Conservation (phyloP, 176 grass and related monocot species). For the Phoenix roebelenii region DNA sequence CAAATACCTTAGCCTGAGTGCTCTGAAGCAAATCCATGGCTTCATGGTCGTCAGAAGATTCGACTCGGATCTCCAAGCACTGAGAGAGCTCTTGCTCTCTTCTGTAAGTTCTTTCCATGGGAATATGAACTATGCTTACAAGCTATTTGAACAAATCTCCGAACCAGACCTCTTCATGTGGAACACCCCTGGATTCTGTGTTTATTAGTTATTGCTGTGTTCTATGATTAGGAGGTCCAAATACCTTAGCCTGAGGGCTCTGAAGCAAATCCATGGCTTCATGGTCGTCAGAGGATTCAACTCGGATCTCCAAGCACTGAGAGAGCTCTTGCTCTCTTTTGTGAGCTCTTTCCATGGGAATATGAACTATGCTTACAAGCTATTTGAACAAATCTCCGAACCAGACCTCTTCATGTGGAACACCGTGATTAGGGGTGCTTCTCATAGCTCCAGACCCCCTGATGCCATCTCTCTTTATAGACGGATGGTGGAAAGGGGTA, state of each 20-base stretch:
- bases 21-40: slow-evolving; percentile 29
- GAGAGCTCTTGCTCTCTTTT: slow-evolving; percentile 20
- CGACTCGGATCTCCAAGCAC: slow-evolving; percentile 1
- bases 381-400: slow-evolving; percentile 33
- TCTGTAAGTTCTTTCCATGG: slow-evolving; percentile 10
- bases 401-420: slow-evolving; percentile 49
- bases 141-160: slow-evolving; percentile 34
- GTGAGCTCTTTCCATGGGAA: slow-evolving; percentile 9
- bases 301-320: slow-evolving; percentile 7
- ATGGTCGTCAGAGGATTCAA: slow-evolving; percentile 24
- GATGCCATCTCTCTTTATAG: slow-evolving; percentile 14
- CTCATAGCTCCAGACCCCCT: not conserved
- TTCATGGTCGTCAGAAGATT: slow-evolving; percentile 25
- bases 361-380: slow-evolving; percentile 32
- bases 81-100: slow-evolving; percentile 21
- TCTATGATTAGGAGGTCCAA: slow-evolving; percentile 27
- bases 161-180: slow-evolving; percentile 41
- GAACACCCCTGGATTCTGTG: not conserved
- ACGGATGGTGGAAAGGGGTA: not conserved
- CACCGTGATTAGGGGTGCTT: slow-evolving; percentile 25
- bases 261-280: slow-evolving; percentile 30
- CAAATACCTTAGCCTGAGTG: slow-evolving; percentile 16
- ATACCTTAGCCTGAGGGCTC: slow-evolving; percentile 16
- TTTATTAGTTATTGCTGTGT: too few relatives aligned
- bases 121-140: slow-evolving; percentile 32